Evolutionary conservation across 1,284 basidiomycete genomes (phyloP).

Genomic region (Farysia itapuensis): DNA sequence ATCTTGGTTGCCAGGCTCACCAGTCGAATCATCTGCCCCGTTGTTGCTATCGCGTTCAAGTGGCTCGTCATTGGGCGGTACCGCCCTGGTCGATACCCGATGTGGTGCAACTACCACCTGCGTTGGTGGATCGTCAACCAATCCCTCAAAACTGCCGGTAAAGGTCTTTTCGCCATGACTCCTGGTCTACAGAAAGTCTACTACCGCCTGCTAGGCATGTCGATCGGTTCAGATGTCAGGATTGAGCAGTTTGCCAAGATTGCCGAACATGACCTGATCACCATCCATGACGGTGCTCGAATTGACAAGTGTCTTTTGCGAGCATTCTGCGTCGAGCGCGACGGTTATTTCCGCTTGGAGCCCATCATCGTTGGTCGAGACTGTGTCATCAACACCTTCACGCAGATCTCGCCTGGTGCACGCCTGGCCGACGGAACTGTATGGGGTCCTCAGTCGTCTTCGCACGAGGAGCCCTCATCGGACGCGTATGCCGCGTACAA

Average conservation of each 20-base stretch:
- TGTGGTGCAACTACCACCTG: conserved; percentile 60
- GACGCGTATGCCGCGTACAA: conserved; percentile 59
- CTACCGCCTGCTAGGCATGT: conserved; percentile 58
- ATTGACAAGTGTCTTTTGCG: conserved; percentile 59
- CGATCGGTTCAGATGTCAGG: conserved; percentile 55
- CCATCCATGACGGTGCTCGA: conserved; percentile 57
- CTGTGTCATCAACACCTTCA: conserved; percentile 60
- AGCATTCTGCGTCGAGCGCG: conserved; percentile 59
- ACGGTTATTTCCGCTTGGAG: conserved; percentile 59
- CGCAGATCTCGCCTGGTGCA: conserved; percentile 59
- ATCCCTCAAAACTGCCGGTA: conserved; percentile 56
- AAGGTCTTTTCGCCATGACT: conserved; percentile 56
- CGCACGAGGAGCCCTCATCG: conserved; percentile 57
- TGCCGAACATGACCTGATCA: conserved; percentile 57
- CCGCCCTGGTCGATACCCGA: conserved; percentile 57
- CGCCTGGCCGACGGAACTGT: conserved; percentile 58
- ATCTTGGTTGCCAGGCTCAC: conserved; percentile 56
- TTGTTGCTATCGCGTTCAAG: conserved; percentile 59
- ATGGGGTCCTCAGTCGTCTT: conserved; percentile 58
- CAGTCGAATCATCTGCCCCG: conserved; percentile 58
- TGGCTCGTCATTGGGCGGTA: conserved; percentile 59
- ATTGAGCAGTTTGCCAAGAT: conserved; percentile 56
- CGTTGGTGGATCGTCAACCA: conserved; percentile 61
- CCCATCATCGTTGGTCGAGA: conserved; percentile 59
- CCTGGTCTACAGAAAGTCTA: conserved; percentile 54